Evolutionary conservation across 208 protist genomes (phyloP), one percentile per base, ranked within the genome.

Genomic region (Acanthamoeba royreba): DNA sequence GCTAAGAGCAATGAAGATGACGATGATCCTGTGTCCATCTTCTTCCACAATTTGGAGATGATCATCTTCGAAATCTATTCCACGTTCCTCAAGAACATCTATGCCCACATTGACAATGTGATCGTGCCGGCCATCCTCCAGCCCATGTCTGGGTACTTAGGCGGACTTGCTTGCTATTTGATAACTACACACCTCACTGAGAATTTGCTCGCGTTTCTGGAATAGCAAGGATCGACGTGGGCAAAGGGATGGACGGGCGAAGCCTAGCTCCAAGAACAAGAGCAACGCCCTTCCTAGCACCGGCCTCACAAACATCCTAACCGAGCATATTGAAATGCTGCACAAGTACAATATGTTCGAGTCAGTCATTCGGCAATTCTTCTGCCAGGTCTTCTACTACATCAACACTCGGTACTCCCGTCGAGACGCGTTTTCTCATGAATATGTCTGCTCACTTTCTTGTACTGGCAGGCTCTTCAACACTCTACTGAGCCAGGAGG

Each of bases 61-160:
- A 53, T 88, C 79, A 88, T 88, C 43, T 88, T 88, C 46, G 79
- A 88, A 47, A 88, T 88, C 79, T 88, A 88, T 47, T 88, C 79
- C 19, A 38, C 43, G 46, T 88, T 88, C 49, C 47, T 88, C 45
- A 63, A 53, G 47, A 88, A 88, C 79, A 81, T 81, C 69, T 81
- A 81, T 22, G 69, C 69, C 33, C 69, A 81, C 69, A 81, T 81
- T 22, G 69, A 81, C 38, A 42, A 81, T 25, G 69, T 81, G 7
- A 81, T 81, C 69, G 69, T 81, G 38, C 69, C 69, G 38, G 69
- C 69, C 38, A 81, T 81, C 69, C 69, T 81, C 5, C 69, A 81
- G 69, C 69, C 69, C 69, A 43, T 81, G 40, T 19, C 38, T 47
- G 69, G 69, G 69, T 81, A 81, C 28, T 55, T 55, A 9, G 49